These are phyloP conservation scores for Psidium friedrichsthalianum DNA, from an alignment of 345 rosid genomes.

Conservation along the genomic window DNA sequence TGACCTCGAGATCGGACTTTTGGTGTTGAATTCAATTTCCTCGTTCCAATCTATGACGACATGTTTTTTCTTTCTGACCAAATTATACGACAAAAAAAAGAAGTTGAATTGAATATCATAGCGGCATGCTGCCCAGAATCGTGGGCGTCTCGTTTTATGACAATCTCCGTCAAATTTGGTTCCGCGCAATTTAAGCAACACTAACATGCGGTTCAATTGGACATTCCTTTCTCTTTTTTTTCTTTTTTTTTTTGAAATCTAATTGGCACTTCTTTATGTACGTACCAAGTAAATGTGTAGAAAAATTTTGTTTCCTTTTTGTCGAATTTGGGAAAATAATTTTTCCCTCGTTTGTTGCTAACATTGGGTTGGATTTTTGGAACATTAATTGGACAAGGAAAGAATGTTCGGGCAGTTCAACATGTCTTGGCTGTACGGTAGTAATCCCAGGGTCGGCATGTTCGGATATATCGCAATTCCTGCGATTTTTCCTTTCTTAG, in stretches of 20 bases:
- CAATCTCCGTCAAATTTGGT: not conserved
- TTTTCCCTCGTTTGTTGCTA: not conserved
- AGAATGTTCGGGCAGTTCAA: not conserved
- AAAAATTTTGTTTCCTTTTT: no score
- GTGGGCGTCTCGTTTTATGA: not conserved
- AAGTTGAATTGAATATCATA: rapidly evolving
- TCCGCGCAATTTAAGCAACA: not conserved
- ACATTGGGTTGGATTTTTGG: not conserved
- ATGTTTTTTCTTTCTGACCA: not conserved
- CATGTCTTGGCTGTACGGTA: not conserved
- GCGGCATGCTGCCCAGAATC: not conserved
- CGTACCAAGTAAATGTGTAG: not conserved
- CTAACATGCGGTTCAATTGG: not conserved
- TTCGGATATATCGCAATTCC: not conserved
- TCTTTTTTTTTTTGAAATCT: not conserved
- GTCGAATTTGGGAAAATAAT: no score
- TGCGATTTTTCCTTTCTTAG: not conserved
- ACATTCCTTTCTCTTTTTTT: not conserved
- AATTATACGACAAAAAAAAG: not conserved
- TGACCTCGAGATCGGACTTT: not conserved
- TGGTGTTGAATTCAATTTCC: not conserved
- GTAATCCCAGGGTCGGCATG: not conserved
- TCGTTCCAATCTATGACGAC: not conserved
- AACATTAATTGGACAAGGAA: not conserved
- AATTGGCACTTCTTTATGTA: not conserved